Evolutionary conservation across 2,329 filamentous ascomycete species (phyloP), one percentile per base, ranked within the genome.

Genomic region (Leptographium procerum): DNA sequence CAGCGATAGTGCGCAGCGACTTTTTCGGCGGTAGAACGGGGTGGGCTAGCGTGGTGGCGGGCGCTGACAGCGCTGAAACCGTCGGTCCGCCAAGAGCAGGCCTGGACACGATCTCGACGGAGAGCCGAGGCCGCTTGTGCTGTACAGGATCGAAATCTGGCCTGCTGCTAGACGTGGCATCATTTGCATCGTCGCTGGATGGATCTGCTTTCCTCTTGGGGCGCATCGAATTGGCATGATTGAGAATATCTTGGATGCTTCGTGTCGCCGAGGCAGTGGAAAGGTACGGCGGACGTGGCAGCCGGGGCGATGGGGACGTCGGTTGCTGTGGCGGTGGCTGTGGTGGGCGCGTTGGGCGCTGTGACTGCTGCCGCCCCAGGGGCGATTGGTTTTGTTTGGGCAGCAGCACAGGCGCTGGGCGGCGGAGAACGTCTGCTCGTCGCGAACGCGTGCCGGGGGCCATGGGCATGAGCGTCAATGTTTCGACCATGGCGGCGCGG

Each of bases 81-180:
- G 43, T 9, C 24, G 52, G n/a, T n/a, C n/a, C n/a, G n/a, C n/a
- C n/a, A n/a, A n/a, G 14, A 4, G 43, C 14, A 11, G 50, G 50
- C 16, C 36, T 55, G 51, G 36, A 28, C 4, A 34, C 24, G 34
- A 52, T 29, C 28, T 34, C 53, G 28, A 59, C 77, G 28, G 77
- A 71, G 64, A 83, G 77, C 61, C 76, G 72, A 57, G 75, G 69
- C 68, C 73, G 77, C 70, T 83, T 84, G 57, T 71, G 66, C 58
- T 73, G 72, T 52, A 14, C 36, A n/a, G 48, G 7, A 28, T 24
- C 55, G 33, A 51, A 54, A n/a, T 47, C 56, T 52, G 43, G 31
- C 22, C 19, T 26, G 26, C 19, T 43, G 50, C 16, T 24, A 14
- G 40, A 19, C 22, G n/a, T n/a, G 43, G 22, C 24, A 33, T 50